Evolutionary conservation across 1,284 basidiomycete species (phyloP).

Genomic region (Phlebopus sp.): DNA sequence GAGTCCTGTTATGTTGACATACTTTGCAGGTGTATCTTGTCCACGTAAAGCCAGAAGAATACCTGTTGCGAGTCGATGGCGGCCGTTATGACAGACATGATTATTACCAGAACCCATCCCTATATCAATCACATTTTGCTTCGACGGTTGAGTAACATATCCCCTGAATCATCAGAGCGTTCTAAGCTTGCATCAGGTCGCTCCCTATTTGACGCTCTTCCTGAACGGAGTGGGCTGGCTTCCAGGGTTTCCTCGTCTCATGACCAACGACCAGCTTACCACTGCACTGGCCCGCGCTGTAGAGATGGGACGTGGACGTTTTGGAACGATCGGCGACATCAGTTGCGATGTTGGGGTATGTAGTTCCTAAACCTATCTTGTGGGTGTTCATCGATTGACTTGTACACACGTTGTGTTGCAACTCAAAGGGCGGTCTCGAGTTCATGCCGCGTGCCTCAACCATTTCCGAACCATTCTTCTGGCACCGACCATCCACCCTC

Average conservation of each 20-base stretch:
- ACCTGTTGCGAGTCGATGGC: slow-evolving; percentile 59
- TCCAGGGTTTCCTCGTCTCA: slow-evolving; percentile 70
- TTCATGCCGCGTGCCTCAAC: slow-evolving; percentile 77
- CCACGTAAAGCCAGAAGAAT: slow-evolving; percentile 69
- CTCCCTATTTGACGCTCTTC: slow-evolving; percentile 80
- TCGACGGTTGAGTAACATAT: slow-evolving; percentile 46
- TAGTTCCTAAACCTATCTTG: background rate
- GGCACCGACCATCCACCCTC: slow-evolving; percentile 41
- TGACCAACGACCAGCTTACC: slow-evolving; percentile 65
- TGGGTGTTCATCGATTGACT: slow-evolving; percentile 5
- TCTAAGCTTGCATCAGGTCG: slow-evolving; percentile 50
- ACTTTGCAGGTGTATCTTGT: slow-evolving; percentile 68
- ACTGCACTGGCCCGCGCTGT: slow-evolving; percentile 50
- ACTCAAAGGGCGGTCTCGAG: slow-evolving; percentile 72
- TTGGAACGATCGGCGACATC: slow-evolving; percentile 78
- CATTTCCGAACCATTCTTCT: slow-evolving; percentile 72
- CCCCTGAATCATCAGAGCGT: background rate
- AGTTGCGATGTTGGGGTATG: slow-evolving; percentile 78
- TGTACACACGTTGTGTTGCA: slow-evolving; percentile 1
- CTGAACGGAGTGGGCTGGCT: slow-evolving; percentile 87
- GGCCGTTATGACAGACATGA: slow-evolving; percentile 57
- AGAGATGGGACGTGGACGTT: slow-evolving; percentile 51
- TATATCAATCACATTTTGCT: slow-evolving; percentile 68
- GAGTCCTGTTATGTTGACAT: slow-evolving; percentile 3
- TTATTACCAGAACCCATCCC: slow-evolving; percentile 70